These are phyloP conservation scores for Neurospora pannonica DNA, from an alignment of 495 filamentous ascomycete species.

Conservation along the genomic window DNA sequence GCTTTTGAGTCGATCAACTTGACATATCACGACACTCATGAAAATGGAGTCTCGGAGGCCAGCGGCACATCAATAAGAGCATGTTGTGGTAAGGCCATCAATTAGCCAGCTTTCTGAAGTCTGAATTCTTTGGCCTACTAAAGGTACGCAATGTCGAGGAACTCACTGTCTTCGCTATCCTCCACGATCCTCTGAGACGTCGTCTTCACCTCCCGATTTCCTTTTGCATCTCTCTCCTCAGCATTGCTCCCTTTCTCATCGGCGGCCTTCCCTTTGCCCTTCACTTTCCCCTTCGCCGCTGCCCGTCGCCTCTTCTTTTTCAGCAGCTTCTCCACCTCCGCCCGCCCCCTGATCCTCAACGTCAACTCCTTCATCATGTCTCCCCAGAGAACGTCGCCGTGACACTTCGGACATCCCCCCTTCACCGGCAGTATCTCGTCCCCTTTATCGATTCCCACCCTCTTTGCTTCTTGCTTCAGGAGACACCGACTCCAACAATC, in stretches of 20 bases:
- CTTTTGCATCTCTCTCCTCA: neutral
- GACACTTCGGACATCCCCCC: slow-evolving; percentile 68
- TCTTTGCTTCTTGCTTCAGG: slow-evolving; percentile 25
- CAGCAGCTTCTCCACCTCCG: slow-evolving; percentile 55
- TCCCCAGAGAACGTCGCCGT: slow-evolving; percentile 54
- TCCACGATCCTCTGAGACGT: neutral
- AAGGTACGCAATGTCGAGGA: neutral
- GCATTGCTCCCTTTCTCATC: neutral
- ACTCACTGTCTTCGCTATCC: neutral
- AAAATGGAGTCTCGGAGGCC: neutral
- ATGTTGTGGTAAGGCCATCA: neutral
- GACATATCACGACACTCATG: neutral
- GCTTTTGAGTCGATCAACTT: neutral
- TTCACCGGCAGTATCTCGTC: slow-evolving; percentile 53
- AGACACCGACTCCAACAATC: slow-evolving; percentile 65
- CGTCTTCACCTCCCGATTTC: neutral
- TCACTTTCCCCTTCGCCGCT: slow-evolving; percentile 7
- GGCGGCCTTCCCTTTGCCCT: neutral
- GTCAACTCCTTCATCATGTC: slow-evolving; percentile 75
- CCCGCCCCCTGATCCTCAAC: slow-evolving; percentile 55
- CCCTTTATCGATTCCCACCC: slow-evolving; percentile 8
- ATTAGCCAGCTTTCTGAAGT: neutral
- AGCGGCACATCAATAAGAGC: neutral
- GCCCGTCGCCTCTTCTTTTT: slow-evolving; percentile 39
- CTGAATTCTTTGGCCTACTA: neutral